Base-by-base conservation (phyloP, 768 basidiomycete species). In the Leccinum longicurvipes region DNA sequence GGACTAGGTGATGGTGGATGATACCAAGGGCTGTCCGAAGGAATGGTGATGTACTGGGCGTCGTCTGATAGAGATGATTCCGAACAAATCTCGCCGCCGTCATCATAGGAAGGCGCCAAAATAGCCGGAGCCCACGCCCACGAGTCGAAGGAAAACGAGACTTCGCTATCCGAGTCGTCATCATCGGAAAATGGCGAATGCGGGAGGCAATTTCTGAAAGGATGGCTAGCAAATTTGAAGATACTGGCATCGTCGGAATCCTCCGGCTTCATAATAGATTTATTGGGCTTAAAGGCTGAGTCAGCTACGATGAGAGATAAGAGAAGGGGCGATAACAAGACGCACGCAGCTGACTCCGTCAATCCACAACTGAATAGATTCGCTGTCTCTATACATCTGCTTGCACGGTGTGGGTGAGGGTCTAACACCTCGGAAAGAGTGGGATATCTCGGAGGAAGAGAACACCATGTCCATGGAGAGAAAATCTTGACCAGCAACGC, bases 41-140 rank as follows among this genome's bases (percentile, higher is more conserved):
- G 68, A 47, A 79, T 76, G 50, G 64, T 69, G 48, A 79, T 63
- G 45, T 75, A 74, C 59, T 79, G 78, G 3, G 67, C 71, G 45
- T 70, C 67, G 24, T 64, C 64, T 34, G 70, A 63, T 15, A 51
- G 34, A 19, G 60, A 56, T 9, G 62, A 64, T 4, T 52, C 62
- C 7, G 64, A 61, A 31, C 3, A 49, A 54, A 56, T 61, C 27
- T 63, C 65, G 23, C 65, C 71, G 15, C 62, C 63, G 31, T 62
- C 60, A 24, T 62, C 60, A 19, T 56, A 64, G n/a, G 53, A 54
- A 27, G 59, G 53, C 24, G 36, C 12, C 2, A 61, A 54, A 15
- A 56, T 39, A 19, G 58, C 59, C 29, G 67, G 60, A 25, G 60
- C 58, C 65, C 70, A 67, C 3, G 56, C 34, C 6, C 62, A 56